Base-by-base conservation (phyloP, 306 rosid species). In the Casuarina equisetifolia region DNA sequence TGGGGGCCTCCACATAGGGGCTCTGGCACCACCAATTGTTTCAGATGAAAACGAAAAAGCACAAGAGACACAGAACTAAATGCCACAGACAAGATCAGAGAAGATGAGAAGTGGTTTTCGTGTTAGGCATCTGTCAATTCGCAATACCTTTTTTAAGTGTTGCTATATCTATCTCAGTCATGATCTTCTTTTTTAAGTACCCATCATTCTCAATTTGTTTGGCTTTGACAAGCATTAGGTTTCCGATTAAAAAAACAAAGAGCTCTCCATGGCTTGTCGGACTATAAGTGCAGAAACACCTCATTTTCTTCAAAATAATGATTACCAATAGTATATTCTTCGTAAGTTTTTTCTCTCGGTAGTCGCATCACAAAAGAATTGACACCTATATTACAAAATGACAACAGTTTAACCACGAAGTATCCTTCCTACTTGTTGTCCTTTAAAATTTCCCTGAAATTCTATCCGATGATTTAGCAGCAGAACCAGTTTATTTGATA, bases 1-100 rank as follows among this genome's bases (percentile, higher is more conserved):
- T 85, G 9, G 98, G 97, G 48, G 91, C 89, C 87, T 87, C 95
- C 85, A 95, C 97, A 16, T 95, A 95, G 74, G 97, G 98, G 85
- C 87, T 90, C 97, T 93, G 77, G 3, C 16, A 52, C 77, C 78
- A 78, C 55, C 80, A 79, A 78, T 67, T 73, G 74, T 19, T 57
- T 59, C 67, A 79, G 75, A 58, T 45, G 42, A 9, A 51, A 36
- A 62, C 20, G 69, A 52, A 50, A 57, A 16, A 76, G 70, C 70
- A 35, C n/a, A 44, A 46, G 7, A 45, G 17, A 55, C 69, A 44
- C 44, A 46, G 49, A 71, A 36, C 74, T 70, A 70, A 58, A 35
- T 58, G 39, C 36, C 10, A 46, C 25, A 17, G 72, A 68, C 38
- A 44, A 17, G 54, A 81, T 16, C 8, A 74, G 2, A 40, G 35